Evolutionary conservation across 2,329 filamentous ascomycete genomes (phyloP), one percentile per base, ranked within the genome.

Genomic region (Colletotrichum sp.): DNA sequence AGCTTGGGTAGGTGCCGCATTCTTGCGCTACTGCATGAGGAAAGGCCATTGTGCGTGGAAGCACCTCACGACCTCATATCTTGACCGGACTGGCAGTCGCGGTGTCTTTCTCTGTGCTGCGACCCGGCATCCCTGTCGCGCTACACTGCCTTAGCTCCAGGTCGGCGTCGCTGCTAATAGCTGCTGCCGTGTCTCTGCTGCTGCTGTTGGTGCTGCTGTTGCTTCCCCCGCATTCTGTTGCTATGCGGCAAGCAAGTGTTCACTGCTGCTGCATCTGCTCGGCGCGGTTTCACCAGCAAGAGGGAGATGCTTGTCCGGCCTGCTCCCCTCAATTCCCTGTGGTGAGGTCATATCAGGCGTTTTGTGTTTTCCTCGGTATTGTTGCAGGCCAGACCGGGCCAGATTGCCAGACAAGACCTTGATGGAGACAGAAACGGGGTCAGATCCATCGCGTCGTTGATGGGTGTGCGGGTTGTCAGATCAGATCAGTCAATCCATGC

Each of bases 391-490:
- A 39, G 68, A 39, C 55, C 24, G 65, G 28, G 60, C 44, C 36
- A 62, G 36, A 52, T 36, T 63, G n/a, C n/a, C 60, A 62, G 36
- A 52, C 49, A 67, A 59, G 24, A 39, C 52, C 60, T 76, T 49
- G 64, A 73, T 68, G 70, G 73, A 49, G 73, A 68, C 55, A 52
- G 36, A 68, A 62, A 71, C 55, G 64, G 70, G 32, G 63, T 59
- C 62, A 68, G 32, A 65, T 52, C 44, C 68, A 71, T 71, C 59
- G 44, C 68, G 68, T 57, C 60, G 26, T 36, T 52, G 28, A 52
- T 65, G 73, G 71, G 63, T 76, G 70, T 68, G 73, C 70, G 73
- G 73, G 70, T 76, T 76, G 64, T 76, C 69, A 76, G 73, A 76
- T 73, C 68, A 70, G 68, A 62, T 70, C 69, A 68, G 69, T 66